Percentiles rank a stretch among this genome's conserved stretches.
These are phyloP conservation scores for Lachnellula occidentalis DNA, from an alignment of 2,329 filamentous ascomycete genomes.

Conservation along the genomic window DNA sequence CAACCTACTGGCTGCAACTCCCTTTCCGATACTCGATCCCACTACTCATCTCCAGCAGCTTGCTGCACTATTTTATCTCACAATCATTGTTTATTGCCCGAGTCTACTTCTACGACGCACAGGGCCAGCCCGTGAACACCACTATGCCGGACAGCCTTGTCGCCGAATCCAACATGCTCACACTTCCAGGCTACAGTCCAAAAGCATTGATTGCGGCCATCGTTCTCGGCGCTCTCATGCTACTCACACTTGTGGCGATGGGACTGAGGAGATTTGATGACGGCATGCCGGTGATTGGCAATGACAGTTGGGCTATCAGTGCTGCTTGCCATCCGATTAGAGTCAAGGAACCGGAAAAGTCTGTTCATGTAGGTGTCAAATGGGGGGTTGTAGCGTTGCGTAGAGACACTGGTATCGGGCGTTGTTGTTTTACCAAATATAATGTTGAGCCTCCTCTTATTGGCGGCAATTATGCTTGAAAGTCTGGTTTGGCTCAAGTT, in stretches of 20 bases:
- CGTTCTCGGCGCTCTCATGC: not conserved
- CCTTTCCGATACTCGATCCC: slow-evolving; percentile 32
- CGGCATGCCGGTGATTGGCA: slow-evolving; percentile 4
- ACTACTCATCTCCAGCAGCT: slow-evolving; percentile 22
- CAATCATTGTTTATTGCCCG: slow-evolving; percentile 32
- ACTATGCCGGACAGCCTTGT: not conserved
- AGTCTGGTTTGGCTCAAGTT: too few relatives aligned
- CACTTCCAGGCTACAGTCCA: slow-evolving; percentile 10
- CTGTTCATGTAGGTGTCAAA: not conserved
- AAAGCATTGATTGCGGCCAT: slow-evolving; percentile 10
- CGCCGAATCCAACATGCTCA: not conserved
- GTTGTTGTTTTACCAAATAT: not conserved
- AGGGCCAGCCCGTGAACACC: not conserved
- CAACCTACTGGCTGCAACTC: slow-evolving; percentile 31
- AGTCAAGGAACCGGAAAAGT: not conserved
- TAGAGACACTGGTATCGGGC: not conserved
- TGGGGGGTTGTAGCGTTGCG: not conserved
- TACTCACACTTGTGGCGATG: not conserved
- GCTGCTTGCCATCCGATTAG: slow-evolving; percentile 5
- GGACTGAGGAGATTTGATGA: not conserved
- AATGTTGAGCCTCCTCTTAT: not conserved
- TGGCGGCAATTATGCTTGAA: not conserved
- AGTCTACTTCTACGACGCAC: slow-evolving; percentile 14
- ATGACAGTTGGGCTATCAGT: slow-evolving; percentile 4
- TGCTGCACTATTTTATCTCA: slow-evolving; percentile 36